Base-by-base conservation (phyloP, 306 rosid genomes). In the Lathyrus sativus region DNA sequence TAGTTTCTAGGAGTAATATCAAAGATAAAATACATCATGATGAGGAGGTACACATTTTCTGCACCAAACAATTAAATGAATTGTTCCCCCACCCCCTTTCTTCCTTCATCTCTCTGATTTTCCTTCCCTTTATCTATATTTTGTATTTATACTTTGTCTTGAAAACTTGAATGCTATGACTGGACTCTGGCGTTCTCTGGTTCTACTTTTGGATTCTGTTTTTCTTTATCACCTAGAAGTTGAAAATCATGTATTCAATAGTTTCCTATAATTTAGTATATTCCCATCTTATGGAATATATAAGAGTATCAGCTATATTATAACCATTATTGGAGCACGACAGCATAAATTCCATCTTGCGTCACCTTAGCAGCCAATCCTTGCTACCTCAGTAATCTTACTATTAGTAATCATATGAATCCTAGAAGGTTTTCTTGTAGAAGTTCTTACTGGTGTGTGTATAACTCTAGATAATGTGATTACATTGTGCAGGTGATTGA, bases 401-500 rank as follows among this genome's bases (percentile, higher is more conserved):
- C 19, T 39, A 28, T 8, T 71, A 31, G 11, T 71, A 48, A 9
- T 71, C 45, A 11, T 58, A 18, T 37, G 68, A 60, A 24, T 51
- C 46, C 9, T 49, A 38, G 35, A 45, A 14, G 29, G 31, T 41
- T 76, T 60, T 19, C 55, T 66, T 55, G 11, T 64, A 43, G 50
- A 24, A 11, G 39, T 70, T 77, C 65, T 42, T 65, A 12, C 13
- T 39, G 41, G 41, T 45, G 58, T 53, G 7, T 68, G 42, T 66
- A 14, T 72, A 65, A 65, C 62, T 42, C 51, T 10, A 37, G 31
- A 72, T 78, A 50, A 46, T 22, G 14, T n/a, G 49, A 37, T 71
- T 31, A 31, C 53, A 42, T 72, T 73, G 53, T 73, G 83, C 84
- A 93, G 98, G 89, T 93, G 59, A 85, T 93, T 78, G 81, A 72